A percentile compares a stretch with the other conserved stretches of the same genome.
phyloP scores from a whole-genome alignment of 1,284 basidiomycete species.

The Ganoderma multipileum region DNA sequence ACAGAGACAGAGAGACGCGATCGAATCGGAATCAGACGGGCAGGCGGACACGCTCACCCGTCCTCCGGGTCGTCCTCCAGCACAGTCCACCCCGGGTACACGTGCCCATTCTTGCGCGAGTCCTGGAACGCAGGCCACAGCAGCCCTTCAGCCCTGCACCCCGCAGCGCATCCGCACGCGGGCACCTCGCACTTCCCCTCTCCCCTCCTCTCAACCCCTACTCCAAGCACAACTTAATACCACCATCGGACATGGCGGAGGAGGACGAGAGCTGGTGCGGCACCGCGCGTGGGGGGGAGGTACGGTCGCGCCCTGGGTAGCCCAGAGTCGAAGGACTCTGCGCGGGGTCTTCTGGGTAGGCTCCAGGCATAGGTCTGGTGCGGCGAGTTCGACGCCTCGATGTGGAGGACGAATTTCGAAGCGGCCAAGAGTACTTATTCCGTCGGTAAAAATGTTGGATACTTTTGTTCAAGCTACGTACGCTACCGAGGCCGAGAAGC shows the following conservation, averaged over 20 bases:
- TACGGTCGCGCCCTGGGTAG: constrained; percentile 22
- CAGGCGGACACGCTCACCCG: background rate
- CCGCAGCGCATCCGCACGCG: constrained; percentile 22
- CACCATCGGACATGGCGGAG: background rate
- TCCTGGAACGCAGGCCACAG: constrained; percentile 29
- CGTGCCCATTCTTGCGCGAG: background rate
- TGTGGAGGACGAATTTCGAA: background rate
- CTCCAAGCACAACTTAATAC: background rate
- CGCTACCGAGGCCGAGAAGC: no score
- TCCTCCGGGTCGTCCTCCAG: constrained; percentile 26
- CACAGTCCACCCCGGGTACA: constrained; percentile 25
- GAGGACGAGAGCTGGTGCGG: constrained; percentile 10
- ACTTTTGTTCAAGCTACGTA: no score
- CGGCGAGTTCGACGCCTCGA: background rate
- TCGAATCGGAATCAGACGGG: background rate
- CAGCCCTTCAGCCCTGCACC: constrained; percentile 16
- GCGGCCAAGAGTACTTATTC: background rate
- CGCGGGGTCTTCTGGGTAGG: constrained; percentile 13
- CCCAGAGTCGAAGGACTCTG: constrained; percentile 22
- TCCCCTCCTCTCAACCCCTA: no score
- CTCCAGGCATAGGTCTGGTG: no score
- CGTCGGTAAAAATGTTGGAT: no score
- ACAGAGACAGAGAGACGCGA: no score
- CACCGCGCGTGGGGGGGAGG: constrained; percentile 16
- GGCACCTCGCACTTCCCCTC: constrained; percentile 25